These are phyloP conservation scores for Eucalyptus lansdowneana DNA, from an alignment of 345 rosid genomes.

Conservation along the genomic window DNA sequence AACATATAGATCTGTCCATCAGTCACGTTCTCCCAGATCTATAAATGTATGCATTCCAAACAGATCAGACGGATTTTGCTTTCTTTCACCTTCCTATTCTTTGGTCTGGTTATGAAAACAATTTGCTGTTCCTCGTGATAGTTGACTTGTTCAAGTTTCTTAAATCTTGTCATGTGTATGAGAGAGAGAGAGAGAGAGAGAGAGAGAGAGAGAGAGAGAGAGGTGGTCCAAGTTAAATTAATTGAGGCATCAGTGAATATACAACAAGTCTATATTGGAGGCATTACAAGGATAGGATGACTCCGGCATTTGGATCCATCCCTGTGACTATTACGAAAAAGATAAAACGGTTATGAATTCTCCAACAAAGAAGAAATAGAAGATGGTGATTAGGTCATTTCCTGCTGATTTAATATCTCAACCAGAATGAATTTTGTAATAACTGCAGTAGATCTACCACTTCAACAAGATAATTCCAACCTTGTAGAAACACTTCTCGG, in stretches of 20 bases:
- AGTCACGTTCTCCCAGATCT: not conserved
- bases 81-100: not conserved
- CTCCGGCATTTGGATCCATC: not conserved
- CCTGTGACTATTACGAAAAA: not conserved
- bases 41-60: not conserved
- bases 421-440: not conserved
- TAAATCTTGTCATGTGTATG: not conserved
- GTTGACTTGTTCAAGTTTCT: not conserved
- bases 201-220: not conserved
- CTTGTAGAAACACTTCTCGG: not conserved
- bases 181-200: not conserved
- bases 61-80: not conserved
- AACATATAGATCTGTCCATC: not conserved
- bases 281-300: not conserved
- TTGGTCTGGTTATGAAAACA: not conserved
- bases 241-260: not conserved
- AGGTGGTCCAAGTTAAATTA: not conserved
- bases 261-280: not conserved
- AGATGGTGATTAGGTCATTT: not conserved
- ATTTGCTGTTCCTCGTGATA: not conserved
- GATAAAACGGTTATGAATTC: not conserved
- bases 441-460: not conserved
- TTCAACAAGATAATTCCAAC: not conserved
- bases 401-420: not conserved
- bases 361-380: not conserved